phyloP scores from a whole-genome alignment of 208 protist genomes.

The Balamuthia mandrillaris region DNA sequence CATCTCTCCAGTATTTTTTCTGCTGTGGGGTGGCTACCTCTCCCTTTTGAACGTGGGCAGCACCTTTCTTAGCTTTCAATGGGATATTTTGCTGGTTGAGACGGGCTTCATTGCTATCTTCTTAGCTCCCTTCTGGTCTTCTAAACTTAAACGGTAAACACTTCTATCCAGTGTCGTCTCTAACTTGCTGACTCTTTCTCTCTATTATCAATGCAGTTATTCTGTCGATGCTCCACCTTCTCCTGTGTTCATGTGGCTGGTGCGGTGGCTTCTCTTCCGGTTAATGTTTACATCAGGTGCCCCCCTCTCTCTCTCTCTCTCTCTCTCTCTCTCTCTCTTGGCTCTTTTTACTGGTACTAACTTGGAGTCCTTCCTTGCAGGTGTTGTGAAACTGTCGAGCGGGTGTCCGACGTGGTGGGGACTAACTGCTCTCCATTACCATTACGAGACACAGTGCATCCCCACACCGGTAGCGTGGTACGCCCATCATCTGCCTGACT shows the following conservation, averaged over 20 bases:
- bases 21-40: not conserved
- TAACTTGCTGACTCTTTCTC: no score
- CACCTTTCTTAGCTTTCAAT: conserved; percentile 50
- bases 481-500: conserved; percentile 47
- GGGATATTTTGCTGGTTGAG: conserved; percentile 49
- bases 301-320: not conserved
- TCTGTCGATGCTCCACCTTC: not conserved
- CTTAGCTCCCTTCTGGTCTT: not conserved
- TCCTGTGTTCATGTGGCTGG: not conserved
- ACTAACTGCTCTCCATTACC: conserved; percentile 57
- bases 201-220: not conserved
- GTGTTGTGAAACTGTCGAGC: conserved; percentile 40
- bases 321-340: not conserved
- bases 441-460: conserved; percentile 64
- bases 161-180: no score
- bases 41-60: not conserved
- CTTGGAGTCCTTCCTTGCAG: not conserved
- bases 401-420: conserved; percentile 49
- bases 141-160: no score
- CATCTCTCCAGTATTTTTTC: not conserved
- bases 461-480: conserved; percentile 56
- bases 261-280: conserved; percentile 39
- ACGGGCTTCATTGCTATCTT: conserved; percentile 24
- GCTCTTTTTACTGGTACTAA: not conserved
- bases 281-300: conserved; percentile 43